Base-by-base conservation (phyloP, 2,329 filamentous ascomycete genomes). In the Botrytis deweyae region DNA sequence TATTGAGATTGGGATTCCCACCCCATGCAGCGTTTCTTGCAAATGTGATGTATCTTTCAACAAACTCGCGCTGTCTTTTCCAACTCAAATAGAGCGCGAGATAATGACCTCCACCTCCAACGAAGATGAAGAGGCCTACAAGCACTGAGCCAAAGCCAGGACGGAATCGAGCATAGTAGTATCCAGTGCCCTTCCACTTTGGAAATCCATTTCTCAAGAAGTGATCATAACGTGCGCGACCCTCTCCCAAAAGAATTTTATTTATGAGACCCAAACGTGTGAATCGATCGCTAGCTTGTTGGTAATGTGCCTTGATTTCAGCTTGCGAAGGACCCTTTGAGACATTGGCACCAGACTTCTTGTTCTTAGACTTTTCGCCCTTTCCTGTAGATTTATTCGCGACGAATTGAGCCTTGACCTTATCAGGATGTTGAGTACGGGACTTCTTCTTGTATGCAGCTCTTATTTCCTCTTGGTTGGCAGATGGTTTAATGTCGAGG, bases 161-260 rank as follows among this genome's bases (percentile, higher is more conserved):
- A 33, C 96, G 90, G 87, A 95, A 98, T 74, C 96, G 91, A 80
- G 90, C 91, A 86, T 99, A 99, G 88, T 98, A 99, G 88, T 99
- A 99, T 76, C 96, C 95, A 63, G 95, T 98, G 74, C 96, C 96
- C 85, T 95, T 95, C 96, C 96, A 99, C 73, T 89, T 90, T 46
- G 96, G 96, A 85, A 99, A 99, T 75, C 96, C 96, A 83, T 98
- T 94, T 82, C 86, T 85, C 75, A 98, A 84, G 85, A 98, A 99
- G 83, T 98, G 92, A 82, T 99, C 95, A 84, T 99, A 99, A 76
- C 96, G 92, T 78, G 93, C 92, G 76, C 96, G 89, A 72, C 89
- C 88, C 4, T 92, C 86, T 1, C 95, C 94, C 78, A 93, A 91
- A 70, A 99, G 90, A 80, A 99, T 92, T 80, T 94, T 92, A 78